These are phyloP conservation scores for Aspergillus sp. DNA, from an alignment of 2,329 filamentous ascomycete species.

Conservation along the genomic window DNA sequence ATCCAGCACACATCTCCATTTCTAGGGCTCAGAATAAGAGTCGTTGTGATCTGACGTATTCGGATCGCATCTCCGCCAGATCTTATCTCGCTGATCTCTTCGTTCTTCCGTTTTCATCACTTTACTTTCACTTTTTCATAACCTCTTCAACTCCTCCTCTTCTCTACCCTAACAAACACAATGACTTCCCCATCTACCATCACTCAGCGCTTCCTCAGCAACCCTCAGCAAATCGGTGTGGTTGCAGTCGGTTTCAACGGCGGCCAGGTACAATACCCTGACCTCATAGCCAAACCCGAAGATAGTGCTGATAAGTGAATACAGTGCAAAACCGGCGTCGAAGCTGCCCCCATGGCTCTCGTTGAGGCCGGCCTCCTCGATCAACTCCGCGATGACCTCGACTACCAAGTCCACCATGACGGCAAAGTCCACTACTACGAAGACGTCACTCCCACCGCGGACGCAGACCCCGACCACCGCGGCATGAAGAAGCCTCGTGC, in stretches of 20 bases:
- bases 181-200: conserved; percentile 55
- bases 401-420: conserved; percentile 83
- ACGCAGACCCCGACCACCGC: conserved; percentile 63
- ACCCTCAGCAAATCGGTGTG: conserved; percentile 74
- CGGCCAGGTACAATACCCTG: conserved; percentile 64
- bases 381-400: conserved; percentile 76
- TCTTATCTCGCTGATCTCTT: conserved; percentile 6
- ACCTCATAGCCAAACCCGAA: background rate
- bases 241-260: conserved; percentile 95
- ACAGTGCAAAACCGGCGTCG: conserved; percentile 84
- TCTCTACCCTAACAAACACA: conserved; percentile 6
- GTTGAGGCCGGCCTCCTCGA: conserved; percentile 80
- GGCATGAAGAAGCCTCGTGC: conserved; percentile 90
- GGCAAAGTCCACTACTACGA: conserved; percentile 73
- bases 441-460: conserved; percentile 60
- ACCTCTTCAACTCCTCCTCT: background rate
- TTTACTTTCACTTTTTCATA: background rate
- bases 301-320: conserved; percentile 1
- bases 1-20: background rate
- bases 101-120: conserved; percentile 3
- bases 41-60: background rate
- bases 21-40: too few species aligned
- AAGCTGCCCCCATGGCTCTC: conserved; percentile 80
- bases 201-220: conserved; percentile 68
- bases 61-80: conserved; percentile 1